phyloP scores from a whole-genome alignment of 768 basidiomycete species.

The Kwoniella sp. region DNA sequence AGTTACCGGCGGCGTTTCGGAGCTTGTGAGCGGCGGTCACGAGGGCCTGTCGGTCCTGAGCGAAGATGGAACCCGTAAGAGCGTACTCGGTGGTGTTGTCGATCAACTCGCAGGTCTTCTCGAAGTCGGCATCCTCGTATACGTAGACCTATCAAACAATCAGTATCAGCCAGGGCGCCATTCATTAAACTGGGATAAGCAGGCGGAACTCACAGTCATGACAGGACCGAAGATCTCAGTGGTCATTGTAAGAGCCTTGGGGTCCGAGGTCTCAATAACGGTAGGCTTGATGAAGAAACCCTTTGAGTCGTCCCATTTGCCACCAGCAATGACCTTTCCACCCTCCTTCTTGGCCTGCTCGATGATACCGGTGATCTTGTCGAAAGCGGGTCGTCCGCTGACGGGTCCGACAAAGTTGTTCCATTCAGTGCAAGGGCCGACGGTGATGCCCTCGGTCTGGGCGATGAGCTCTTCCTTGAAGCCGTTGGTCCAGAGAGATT shows the following conservation, averaged over 20 bases:
- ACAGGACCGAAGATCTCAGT: constrained; percentile 99
- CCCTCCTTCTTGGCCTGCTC: constrained; percentile 82
- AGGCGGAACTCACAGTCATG: constrained; percentile 65
- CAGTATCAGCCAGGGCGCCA: not conserved
- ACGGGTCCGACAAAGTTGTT: constrained; percentile 93
- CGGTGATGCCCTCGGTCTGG: constrained; percentile 80
- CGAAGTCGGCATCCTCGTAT: constrained; percentile 82
- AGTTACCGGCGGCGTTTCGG: constrained; percentile 89
- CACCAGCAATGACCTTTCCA: constrained; percentile 86
- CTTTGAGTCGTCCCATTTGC: constrained; percentile 74
- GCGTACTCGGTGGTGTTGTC: constrained; percentile 85
- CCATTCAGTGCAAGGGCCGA: constrained; percentile 76
- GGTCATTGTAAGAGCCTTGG: constrained; percentile 80
- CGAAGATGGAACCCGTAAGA: constrained; percentile 92
- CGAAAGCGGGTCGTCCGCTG: constrained; percentile 85
- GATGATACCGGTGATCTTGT: constrained; percentile 80
- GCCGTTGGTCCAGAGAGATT: constrained; percentile 76
- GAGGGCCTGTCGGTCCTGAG: constrained; percentile 76
- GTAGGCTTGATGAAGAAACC: constrained; percentile 95
- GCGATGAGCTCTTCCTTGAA: constrained; percentile 78
- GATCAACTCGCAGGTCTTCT: constrained; percentile 81
- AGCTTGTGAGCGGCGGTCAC: constrained; percentile 76
- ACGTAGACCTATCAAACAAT: constrained; percentile 68
- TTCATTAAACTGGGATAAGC: not conserved
- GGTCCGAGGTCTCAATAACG: constrained; percentile 87